These are phyloP conservation scores for Cystofilobasidium ferigula DNA, from an alignment of 768 basidiomycete species.

Conservation along the genomic window DNA sequence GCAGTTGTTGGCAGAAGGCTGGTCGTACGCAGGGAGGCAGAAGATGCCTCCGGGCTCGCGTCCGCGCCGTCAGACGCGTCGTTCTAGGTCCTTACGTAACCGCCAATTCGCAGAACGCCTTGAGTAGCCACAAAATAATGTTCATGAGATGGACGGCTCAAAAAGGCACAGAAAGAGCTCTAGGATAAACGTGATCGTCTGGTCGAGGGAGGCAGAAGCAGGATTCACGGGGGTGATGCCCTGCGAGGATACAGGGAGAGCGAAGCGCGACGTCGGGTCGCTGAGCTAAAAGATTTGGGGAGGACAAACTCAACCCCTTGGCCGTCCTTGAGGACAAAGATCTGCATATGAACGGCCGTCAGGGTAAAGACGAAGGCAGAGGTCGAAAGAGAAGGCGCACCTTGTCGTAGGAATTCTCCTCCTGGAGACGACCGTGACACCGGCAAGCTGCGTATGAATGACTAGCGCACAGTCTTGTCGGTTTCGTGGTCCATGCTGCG, in stretches of 20 bases:
- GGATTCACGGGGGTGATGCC: constrained; percentile 3
- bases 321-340: constrained; percentile 16
- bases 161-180: too few species aligned
- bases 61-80: too few species aligned
- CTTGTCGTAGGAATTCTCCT: too few species aligned
- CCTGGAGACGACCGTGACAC: constrained; percentile 26
- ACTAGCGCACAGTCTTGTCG: constrained; percentile 27
- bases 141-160: too few species aligned
- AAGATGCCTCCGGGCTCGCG: too few species aligned
- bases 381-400: not conserved
- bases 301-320: not conserved
- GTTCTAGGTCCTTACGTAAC: too few species aligned
- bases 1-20: too few species aligned
- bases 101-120: too few species aligned
- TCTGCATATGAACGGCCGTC: not conserved
- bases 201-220: too few species aligned
- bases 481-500: constrained; percentile 30
- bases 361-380: not conserved
- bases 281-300: constrained; percentile 3
- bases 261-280: not conserved
- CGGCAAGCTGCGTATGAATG: constrained; percentile 22
- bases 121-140: too few species aligned
- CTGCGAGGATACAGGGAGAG: not conserved
- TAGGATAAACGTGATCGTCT: too few species aligned
- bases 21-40: too few species aligned